Conservation (phyloP, 1,139 yeast genomes). For the Debaryomyces singareniensis region DNA sequence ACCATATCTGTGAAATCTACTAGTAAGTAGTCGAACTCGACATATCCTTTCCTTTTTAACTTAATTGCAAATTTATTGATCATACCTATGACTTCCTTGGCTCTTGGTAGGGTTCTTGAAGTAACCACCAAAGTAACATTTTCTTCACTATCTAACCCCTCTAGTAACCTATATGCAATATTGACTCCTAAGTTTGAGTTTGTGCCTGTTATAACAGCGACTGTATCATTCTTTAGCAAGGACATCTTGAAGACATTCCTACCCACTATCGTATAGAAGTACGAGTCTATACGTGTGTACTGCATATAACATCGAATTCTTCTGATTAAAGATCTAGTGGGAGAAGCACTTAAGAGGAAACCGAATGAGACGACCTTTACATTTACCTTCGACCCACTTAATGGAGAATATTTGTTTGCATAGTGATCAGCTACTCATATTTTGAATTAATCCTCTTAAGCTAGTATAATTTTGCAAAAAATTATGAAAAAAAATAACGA, state of each 20-base stretch:
- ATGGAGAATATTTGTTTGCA: too few relatives aligned
- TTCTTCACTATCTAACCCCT: slow-evolving; percentile 43
- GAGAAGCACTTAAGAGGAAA: too few relatives aligned
- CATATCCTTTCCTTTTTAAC: slow-evolving; percentile 38
- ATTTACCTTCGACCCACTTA: too few relatives aligned
- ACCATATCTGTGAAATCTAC: slow-evolving; percentile 92
- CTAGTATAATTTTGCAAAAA: too few relatives aligned
- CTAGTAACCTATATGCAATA: slow-evolving; percentile 73
- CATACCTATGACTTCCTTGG: slow-evolving; percentile 61
- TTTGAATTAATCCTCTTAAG: too few relatives aligned
- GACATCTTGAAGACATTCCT: too few relatives aligned
- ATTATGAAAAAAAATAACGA: slow-evolving; percentile 36
- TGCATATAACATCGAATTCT: too few relatives aligned
- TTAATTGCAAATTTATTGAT: slow-evolving; percentile 48
- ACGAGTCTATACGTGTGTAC: too few relatives aligned
- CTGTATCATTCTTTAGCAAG: slow-evolving; percentile 7
- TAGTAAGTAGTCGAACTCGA: slow-evolving; percentile 81
- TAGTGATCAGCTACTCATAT: too few relatives aligned
- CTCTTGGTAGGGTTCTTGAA: slow-evolving; percentile 81
- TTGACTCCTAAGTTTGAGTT: slow-evolving; percentile 77
- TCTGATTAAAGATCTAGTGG: too few relatives aligned
- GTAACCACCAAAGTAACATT: slow-evolving; percentile 78
- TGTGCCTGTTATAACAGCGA: slow-evolving; percentile 42
- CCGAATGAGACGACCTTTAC: too few relatives aligned
- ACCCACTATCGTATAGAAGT: too few relatives aligned